Base-by-base conservation (phyloP, 2,329 filamentous ascomycete genomes). In the Emmonsiellopsis sp. region DNA sequence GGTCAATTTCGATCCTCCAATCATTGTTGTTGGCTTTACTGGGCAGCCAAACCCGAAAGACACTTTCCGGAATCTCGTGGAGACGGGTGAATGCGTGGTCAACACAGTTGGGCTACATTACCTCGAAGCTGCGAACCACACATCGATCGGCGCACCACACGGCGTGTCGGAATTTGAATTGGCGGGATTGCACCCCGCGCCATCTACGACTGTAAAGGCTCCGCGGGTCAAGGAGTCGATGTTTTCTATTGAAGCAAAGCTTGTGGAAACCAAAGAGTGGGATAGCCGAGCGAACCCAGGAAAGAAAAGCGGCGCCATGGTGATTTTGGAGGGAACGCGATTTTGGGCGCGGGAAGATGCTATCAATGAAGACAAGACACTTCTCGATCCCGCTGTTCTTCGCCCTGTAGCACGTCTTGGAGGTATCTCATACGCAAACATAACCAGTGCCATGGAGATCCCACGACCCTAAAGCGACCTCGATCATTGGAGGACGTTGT, bases 321-420 rank as follows among this genome's bases (percentile, higher is more conserved):
- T 81, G 1, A 79, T 95, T 35, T 76, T 96, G 10, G 89, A 96
- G 72, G 92, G 89, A 0, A 84, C 87, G 35, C 78, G 85, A 31
- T 95, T 96, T 66, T 96, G 91, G 89, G 89, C 84, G 1, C 75
- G 91, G 51, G 89, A 94, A 67, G 92, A 96, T 71, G 90, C 90
- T 2, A 74, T 95, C 56, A 88, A 95, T 62, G 82, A 87, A 65
- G 84, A 89, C 7, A 79, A 76, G 64, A 89, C 83, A 59, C 62
- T 88, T 42, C 76, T 97, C 54, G 87, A 94, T 68, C 82, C 88
- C 9, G 79, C 84, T 72, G 77, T 94, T 7, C 71, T 96, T 53
- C 81, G 81, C 57, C 89, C 92, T 0, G 78, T 95, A 13, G 82
- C 82, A 58, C 81, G 92, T 38, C 64, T 96, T 26, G 92, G 92